Evolutionary conservation across 441 rosid genomes (phyloP), one percentile per base, ranked within the genome.

Genomic region (Arabidopsis hybrid): DNA sequence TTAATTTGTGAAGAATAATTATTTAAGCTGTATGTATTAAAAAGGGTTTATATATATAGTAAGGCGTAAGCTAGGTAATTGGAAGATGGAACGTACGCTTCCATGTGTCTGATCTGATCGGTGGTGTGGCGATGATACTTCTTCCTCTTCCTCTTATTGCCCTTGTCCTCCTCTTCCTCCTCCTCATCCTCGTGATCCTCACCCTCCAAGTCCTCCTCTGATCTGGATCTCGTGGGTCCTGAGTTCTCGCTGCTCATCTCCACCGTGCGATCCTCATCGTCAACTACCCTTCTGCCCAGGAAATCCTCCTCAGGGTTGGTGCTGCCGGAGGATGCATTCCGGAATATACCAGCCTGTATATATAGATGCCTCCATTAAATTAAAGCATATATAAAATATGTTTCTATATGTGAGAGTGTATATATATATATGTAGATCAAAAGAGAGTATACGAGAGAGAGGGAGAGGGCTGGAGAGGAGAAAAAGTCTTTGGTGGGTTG

Each of bases 161-260:
- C 82, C 63, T 85, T 87, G 69, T 80, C 79, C 4, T 56, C 85
- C 1, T 75, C 83, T 1, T 79, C 86, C 1, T 71, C 83, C 4
- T 79, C 81, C 5, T 85, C 90, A 2, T 91, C 92, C 2, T 87
- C 91, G 36, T 78, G 85, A 4, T 83, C 95, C 1, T 81, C 92
- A 0, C 86, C 90, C 65, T 89, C 93, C 49, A 87, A 77, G 3
- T 91, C 93, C 58, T 91, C 97, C 6, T 92, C 98, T 35, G 98
- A 88, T 80, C 93, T 86, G 52, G 97, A 89, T 83, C 99, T 91
- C 67, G 83, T 85, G 5, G 89, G 88, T 7, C 95, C 99, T 1
- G 99, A 95, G 80, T 85, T 91, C 85, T 92, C 99, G 21, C 99
- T 92, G 72, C 99, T 95, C 60, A 95, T 86, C 79, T 92, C 99